Base-by-base conservation (phyloP, 345 rosid species). In the Eucalyptus pauciflora region DNA sequence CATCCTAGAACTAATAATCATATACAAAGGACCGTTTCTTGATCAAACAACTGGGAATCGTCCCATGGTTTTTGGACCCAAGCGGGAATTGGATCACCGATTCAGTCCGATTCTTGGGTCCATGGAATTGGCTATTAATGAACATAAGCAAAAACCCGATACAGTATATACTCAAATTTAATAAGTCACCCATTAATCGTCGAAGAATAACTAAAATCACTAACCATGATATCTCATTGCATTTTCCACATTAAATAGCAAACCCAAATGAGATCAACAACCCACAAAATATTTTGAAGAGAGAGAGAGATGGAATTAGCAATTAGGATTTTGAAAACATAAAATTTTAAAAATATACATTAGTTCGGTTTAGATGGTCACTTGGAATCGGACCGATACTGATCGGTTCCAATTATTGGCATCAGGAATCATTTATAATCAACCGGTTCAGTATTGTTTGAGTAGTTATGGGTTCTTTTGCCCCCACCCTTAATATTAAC, bases 371-470 rank as follows among this genome's bases (percentile, higher is more conserved):
- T 14, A 0, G 18, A 50, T 50, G 3, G 1, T 50, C 18, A 52
- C 58, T 20, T 7, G 25, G 2, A 54, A 54, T 22, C 4, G 1
- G 2, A 54, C 10, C 1, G 0, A 54, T 20, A 7, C 4, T 7
- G 1, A 54, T 54, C 10, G 5, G 0, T 54, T 54, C 4, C 2
- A 54, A 54, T 54, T 20, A 54, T 54, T 54, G 10, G 2, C 10
- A 54, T 18, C 0, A 3, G 8, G 3, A 51, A 51, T 51, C 20
- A 51, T 51, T 1, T 54, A 54, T 7, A 54, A 20, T 22, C 25
- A 7, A 54, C 0, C 5, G 11, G 12, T 54, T 54, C 3, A 0
- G 0, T 10, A 1, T 10, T 4, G 0, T 56, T 22, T 24, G 1
- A 56, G 13, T 56, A 3, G 29, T 56, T 56, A 0, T 8, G 9